Percentiles rank a stretch among this genome's conserved stretches.
Conservation (phyloP, 306 rosid genomes). For the Lagenaria siceraria region DNA sequence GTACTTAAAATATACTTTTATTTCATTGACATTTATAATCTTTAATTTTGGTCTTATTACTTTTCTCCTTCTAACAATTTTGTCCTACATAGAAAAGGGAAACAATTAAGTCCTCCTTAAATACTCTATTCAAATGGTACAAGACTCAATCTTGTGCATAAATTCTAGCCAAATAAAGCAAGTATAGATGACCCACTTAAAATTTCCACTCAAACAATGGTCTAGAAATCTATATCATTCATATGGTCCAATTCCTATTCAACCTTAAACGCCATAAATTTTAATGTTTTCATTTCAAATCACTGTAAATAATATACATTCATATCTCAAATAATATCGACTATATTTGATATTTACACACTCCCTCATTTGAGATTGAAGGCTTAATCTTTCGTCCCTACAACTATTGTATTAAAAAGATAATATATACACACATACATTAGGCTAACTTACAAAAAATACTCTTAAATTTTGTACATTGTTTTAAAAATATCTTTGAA, state of each 20-base stretch:
- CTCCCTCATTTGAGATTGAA: no score
- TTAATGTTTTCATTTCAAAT: neutral
- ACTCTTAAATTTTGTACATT: no score
- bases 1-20: no score
- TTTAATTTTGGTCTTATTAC: neutral
- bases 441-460: no score
- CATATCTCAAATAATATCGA: no score
- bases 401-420: no score
- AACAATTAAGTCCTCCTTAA: neutral
- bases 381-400: no score
- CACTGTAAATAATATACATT: neutral
- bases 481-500: no score
- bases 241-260: neutral
- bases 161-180: neutral
- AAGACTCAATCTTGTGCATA: neutral
- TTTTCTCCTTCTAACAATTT: neutral
- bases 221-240: neutral
- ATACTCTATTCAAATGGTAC: neutral
- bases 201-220: neutral
- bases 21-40: neutral
- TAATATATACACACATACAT: no score
- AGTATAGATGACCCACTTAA: neutral
- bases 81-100: neutral
- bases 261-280: neutral
- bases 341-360: no score